These are phyloP conservation scores for Colletotrichum sp. DNA, from an alignment of 2,329 filamentous ascomycete genomes.

Conservation along the genomic window DNA sequence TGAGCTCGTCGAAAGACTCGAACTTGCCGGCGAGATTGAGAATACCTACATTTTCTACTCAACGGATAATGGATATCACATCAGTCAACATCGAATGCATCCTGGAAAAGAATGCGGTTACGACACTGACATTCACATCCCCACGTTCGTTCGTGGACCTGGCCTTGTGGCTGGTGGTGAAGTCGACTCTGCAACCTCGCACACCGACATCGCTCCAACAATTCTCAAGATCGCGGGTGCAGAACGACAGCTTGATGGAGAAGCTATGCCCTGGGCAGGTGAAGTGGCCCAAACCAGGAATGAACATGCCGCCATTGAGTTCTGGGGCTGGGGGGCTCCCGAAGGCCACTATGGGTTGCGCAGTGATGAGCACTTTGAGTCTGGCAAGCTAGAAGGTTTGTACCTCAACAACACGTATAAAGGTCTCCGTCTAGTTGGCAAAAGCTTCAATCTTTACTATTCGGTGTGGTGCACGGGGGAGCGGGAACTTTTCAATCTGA, in stretches of 20 bases:
- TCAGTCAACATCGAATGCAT: slow-evolving; percentile 51
- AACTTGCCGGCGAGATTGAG: slow-evolving; percentile 27
- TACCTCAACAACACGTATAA: slow-evolving; percentile 59
- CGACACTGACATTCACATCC: slow-evolving; percentile 54
- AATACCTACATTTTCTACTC: slow-evolving; percentile 53
- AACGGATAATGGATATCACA: slow-evolving; percentile 54
- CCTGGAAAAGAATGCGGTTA: slow-evolving; percentile 53
- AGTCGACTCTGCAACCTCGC: slow-evolving; percentile 44
- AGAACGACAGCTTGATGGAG: slow-evolving; percentile 51
- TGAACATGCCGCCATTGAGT: slow-evolving; percentile 56
- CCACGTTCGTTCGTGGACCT: slow-evolving; percentile 51
- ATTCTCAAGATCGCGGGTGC: slow-evolving; percentile 42
- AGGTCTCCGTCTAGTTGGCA: slow-evolving; percentile 47
- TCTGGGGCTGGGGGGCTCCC: slow-evolving; percentile 40
- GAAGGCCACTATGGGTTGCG: slow-evolving; percentile 11
- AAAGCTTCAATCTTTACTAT: slow-evolving; percentile 59
- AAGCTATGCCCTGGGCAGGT: slow-evolving; percentile 39
- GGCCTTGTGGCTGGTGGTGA: slow-evolving; percentile 38
- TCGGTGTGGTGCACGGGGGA: slow-evolving; percentile 58
- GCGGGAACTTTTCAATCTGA: slow-evolving; percentile 54
- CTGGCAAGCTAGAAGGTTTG: slow-evolving; percentile 39
- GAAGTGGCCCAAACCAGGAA: slow-evolving; percentile 25
- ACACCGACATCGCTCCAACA: slow-evolving; percentile 59
- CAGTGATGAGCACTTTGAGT: slow-evolving; percentile 32
- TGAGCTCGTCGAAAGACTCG: slow-evolving; percentile 31